Evolutionary conservation across 257 asterid genomes (phyloP).

Genomic region (Solanum piurae): DNA sequence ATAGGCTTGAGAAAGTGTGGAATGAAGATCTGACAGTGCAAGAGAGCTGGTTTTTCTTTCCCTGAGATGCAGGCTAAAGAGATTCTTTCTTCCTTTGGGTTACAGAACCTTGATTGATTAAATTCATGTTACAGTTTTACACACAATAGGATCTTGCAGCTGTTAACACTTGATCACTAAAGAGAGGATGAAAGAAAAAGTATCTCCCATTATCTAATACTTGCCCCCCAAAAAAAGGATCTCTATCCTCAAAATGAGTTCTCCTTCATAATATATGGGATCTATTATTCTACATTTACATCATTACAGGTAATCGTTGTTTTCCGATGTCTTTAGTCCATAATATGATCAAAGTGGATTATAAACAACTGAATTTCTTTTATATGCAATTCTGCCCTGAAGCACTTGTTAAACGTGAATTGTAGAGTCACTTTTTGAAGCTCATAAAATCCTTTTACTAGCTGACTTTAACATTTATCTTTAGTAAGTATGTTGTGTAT

Average conservation of each 20-base stretch:
- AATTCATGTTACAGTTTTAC: not conserved
- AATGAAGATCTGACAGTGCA: not conserved
- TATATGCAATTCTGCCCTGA: not conserved
- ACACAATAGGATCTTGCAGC: not conserved
- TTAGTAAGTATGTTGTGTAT: not conserved
- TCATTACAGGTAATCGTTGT: not conserved
- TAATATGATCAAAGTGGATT: not conserved
- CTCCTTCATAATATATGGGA: not conserved
- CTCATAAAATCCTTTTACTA: not conserved
- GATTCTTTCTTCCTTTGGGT: not conserved
- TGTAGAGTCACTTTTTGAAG: not conserved
- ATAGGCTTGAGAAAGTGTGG: not conserved
- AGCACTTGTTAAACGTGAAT: not conserved
- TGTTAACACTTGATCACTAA: not conserved
- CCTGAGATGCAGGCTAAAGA: not conserved
- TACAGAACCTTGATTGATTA: not conserved
- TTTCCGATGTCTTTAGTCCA: not conserved
- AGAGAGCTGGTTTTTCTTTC: not conserved
- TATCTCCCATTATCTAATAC: not conserved
- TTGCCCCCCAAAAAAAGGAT: not conserved
- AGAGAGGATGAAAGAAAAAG: not conserved
- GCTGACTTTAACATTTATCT: not conserved
- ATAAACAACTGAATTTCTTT: not conserved
- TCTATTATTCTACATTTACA: not conserved
- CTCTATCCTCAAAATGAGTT: not conserved